Percentiles rank a stretch among this genome's conserved stretches.
Evolutionary conservation across 2,329 filamentous ascomycete species (phyloP).

Genomic region (Bipolaris bicolor): DNA sequence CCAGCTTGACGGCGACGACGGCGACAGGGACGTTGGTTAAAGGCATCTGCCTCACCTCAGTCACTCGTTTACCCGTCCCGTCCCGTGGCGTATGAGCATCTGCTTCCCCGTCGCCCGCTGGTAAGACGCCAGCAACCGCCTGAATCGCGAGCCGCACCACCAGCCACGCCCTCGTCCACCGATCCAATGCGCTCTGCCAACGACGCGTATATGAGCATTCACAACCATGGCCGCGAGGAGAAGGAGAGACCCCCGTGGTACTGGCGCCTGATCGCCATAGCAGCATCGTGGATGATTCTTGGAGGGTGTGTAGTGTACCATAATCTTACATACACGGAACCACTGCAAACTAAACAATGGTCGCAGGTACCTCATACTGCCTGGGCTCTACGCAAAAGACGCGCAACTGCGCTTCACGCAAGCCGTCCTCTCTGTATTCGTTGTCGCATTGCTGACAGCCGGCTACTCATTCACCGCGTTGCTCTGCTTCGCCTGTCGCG

Average conservation of each 20-base stretch:
- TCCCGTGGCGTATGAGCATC: not conserved
- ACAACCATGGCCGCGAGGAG: slow-evolving; percentile 25
- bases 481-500: slow-evolving; percentile 55
- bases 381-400: slow-evolving; percentile 53
- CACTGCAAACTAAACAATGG: slow-evolving; percentile 6
- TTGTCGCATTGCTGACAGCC: slow-evolving; percentile 55
- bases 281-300: slow-evolving; percentile 56
- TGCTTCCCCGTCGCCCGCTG: slow-evolving; percentile 8
- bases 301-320: slow-evolving; percentile 51
- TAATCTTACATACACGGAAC: not conserved
- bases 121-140: slow-evolving; percentile 23
- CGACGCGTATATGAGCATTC: slow-evolving; percentile 41
- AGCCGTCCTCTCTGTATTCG: slow-evolving; percentile 52
- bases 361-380: slow-evolving; percentile 56
- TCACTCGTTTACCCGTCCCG: slow-evolving; percentile 20
- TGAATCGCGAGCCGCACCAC: slow-evolving; percentile 29
- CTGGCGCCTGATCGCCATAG: slow-evolving; percentile 54
- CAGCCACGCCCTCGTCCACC: slow-evolving; percentile 25
- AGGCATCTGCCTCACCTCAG: slow-evolving; percentile 17
- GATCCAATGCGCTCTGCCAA: slow-evolving; percentile 40
- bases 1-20: not conserved
- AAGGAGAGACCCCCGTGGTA: slow-evolving; percentile 52
- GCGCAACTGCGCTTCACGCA: slow-evolving; percentile 49
- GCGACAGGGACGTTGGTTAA: slow-evolving; percentile 5
- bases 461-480: slow-evolving; percentile 58